A percentile compares a stretch with the other conserved stretches of the same genome.
Conservation (phyloP, 2,329 filamentous ascomycete species). For the Talaromyces sp. region DNA sequence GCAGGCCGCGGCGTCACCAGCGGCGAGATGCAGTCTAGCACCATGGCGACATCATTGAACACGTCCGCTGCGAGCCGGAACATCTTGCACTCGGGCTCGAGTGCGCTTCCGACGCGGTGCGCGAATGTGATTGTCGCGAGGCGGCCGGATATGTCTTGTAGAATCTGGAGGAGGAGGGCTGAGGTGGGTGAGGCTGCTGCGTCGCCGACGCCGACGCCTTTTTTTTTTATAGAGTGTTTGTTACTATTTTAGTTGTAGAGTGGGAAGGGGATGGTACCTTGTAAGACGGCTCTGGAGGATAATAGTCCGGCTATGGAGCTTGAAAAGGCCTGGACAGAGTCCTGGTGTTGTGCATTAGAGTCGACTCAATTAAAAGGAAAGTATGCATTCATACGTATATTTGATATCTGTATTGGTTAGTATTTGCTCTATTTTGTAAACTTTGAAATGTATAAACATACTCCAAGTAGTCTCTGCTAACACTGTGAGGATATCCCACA, state of each 20-base stretch:
- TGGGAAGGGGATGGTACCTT: conserved; percentile 44
- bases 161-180: conserved; percentile 73
- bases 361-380: not conserved
- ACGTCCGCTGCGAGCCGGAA: conserved; percentile 83
- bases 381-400: conserved; percentile 51
- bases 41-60: conserved; percentile 79
- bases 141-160: conserved; percentile 75
- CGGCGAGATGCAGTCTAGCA: conserved; percentile 79
- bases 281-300: conserved; percentile 73
- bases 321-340: conserved; percentile 37
- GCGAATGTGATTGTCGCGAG: conserved; percentile 84
- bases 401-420: conserved; percentile 49
- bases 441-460: conserved; percentile 31
- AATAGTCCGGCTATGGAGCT: conserved; percentile 51
- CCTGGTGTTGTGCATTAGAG: conserved; percentile 18
- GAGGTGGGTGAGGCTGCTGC: conserved; percentile 70
- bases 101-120: conserved; percentile 69
- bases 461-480: conserved; percentile 76
- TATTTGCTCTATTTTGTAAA: conserved; percentile 7
- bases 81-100: conserved; percentile 86
- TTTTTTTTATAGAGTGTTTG: conserved; percentile 19
- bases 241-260: not conserved
- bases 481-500: conserved; percentile 79
- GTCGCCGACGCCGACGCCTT: conserved; percentile 77
- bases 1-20: conserved; percentile 54